Evolutionary conservation across 208 protist species (phyloP), one percentile per base, ranked within the genome.

Genomic region (Crithidia sp.): DNA sequence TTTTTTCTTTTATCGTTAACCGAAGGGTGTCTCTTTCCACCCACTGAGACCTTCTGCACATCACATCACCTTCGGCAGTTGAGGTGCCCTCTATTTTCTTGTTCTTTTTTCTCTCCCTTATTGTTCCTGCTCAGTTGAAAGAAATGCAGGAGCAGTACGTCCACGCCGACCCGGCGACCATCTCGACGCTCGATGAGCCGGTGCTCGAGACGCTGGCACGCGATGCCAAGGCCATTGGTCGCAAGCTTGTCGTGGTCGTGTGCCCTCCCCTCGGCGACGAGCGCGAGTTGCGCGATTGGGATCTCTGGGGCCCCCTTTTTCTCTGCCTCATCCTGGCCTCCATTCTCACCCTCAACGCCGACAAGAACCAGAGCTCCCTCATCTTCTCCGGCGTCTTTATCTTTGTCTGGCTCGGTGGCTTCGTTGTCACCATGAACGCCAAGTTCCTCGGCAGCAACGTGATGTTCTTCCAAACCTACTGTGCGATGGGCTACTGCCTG

Each of bases 381-480:
- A 78, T 95, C 63, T 98, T 98, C 67, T 87, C 92, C 19, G 82
- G 84, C 8, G 90, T 97, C 19, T 98, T 98, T 74, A 67, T 97
- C 43, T 76, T 98, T 43, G 86, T 98, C 4, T 97, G 87, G 84
- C 17, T 95, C 43, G 97, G 97, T 45, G 76, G 90, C 7, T 82
- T 81, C 7, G 66, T 98, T 5, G 91, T 98, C 13, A 97, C 94
- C 19, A 57, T 98, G 44, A 98, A 98, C 60, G 87, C 89, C 14
- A 93, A 97, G 66, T 79, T 98, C 47, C 88, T 98, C 12, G 95
- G 96, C 62, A 92, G 93, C 56, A 81, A 63, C 14, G 87, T 94
- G 54, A 98, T 96, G 47, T 97, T 98, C 58, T 98, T 98, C 75
- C 97, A 98, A 67, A 95, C 80, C 7, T 88, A 98, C 19, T 98